Evolutionary conservation across 305 asterid genomes (phyloP).

Genomic region (Solanum aculeatissimum): DNA sequence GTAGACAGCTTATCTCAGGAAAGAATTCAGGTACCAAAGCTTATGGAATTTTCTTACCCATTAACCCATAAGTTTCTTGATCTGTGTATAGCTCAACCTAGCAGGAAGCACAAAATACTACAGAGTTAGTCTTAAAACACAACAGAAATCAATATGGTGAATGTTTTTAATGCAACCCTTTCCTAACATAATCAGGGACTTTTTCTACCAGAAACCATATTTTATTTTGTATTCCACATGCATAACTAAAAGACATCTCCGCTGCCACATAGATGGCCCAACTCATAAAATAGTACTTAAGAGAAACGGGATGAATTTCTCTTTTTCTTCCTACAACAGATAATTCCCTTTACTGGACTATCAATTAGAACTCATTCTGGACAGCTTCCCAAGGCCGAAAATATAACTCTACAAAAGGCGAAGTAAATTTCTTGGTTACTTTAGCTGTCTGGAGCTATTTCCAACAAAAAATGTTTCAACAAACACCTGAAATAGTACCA

Average conservation of each 20-base stretch:
- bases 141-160: background rate
- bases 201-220: background rate
- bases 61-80: constrained; percentile 39
- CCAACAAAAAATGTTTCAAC: background rate
- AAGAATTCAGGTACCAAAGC: background rate
- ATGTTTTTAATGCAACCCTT: background rate
- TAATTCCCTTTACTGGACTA: background rate
- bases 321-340: background rate
- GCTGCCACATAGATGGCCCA: background rate
- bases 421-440: background rate
- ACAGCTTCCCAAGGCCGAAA: background rate
- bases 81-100: constrained; percentile 66
- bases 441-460: background rate
- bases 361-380: background rate
- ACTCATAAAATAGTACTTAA: background rate
- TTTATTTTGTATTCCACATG: background rate
- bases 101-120: constrained; percentile 10
- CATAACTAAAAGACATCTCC: background rate
- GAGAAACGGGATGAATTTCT: background rate
- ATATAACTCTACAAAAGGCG: background rate
- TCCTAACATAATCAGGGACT: background rate
- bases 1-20: background rate
- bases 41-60: constrained; percentile 37
- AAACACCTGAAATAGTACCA: background rate
- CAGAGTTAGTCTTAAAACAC: background rate